Base-by-base conservation (phyloP, 179 eudicot genomes). In the Amaranthus tricolor region DNA sequence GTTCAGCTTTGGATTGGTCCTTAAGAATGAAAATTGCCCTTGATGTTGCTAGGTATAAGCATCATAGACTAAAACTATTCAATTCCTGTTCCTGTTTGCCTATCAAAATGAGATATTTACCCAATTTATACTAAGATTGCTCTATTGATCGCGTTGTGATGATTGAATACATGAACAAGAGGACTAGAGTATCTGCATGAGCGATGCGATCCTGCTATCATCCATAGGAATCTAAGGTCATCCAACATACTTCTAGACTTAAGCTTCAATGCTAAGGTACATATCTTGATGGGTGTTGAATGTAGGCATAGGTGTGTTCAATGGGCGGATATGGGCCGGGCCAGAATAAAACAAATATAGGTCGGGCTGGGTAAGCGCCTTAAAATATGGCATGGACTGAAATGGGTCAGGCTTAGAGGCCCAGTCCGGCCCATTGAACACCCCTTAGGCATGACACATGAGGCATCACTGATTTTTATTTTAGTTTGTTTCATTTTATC, bases 171-270 rank as follows among this genome's bases (percentile, higher is more conserved):
- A 66, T 59, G 48, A 44, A 31, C 51, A 76, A 94, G 98, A 87
- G 98, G 97, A 56, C 74, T 94, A 61, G 97, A 94, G 70, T 94
- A 82, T 79, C 88, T 94, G 71, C 98, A 94, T 15, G 98, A 94
- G 87, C 86, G 82, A 49, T 92, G 96, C 80, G 82, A 86, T 72
- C 98, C 97, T 49, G 85, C 89, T 6, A 79, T 94, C 64, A 92
- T 93, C 69, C 98, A 93, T 73, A 87, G 97, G 81, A 92, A 89
- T 81, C 79, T 94, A 66, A 90, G 85, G 72, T 86, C 98, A 62
- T 91, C 97, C 47, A 91, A 87, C 74, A 85, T 94, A 78, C 91
- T 91, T 59, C 83, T 94, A 19, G 98, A 92, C 83, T 85, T 88
- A 73, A 84, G 85, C 74, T 90, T 88, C 84, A 88, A 90, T 77